A percentile compares a stretch with the other conserved stretches of the same genome.
phyloP scores from a whole-genome alignment of 2,329 filamentous ascomycete genomes.

The Alternaria tenuissima region DNA sequence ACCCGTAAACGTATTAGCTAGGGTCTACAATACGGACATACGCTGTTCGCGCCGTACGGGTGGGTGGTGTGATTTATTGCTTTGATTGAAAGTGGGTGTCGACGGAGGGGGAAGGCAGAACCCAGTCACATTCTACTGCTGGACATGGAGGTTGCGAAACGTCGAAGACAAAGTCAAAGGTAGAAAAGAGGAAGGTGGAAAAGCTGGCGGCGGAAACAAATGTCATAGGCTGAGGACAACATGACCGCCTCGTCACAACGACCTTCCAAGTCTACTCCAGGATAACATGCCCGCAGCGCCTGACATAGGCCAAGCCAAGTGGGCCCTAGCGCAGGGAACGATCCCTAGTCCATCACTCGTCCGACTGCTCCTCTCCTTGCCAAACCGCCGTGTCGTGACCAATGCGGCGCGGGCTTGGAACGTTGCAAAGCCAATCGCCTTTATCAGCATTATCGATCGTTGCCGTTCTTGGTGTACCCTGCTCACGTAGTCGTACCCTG shows the following conservation, averaged over 20 bases:
- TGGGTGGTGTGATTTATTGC: background rate
- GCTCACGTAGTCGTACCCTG: background rate
- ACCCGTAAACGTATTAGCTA: background rate
- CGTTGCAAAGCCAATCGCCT: slow-evolving; percentile 28
- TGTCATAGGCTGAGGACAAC: background rate
- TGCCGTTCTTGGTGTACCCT: slow-evolving; percentile 20
- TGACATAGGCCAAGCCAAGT: too few species aligned
- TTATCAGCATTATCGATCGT: slow-evolving; percentile 34
- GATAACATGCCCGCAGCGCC: background rate
- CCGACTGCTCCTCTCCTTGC: background rate
- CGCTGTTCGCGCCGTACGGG: background rate
- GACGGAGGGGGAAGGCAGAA: background rate
- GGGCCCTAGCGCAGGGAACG: background rate
- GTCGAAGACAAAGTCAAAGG: too few species aligned
- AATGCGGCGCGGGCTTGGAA: slow-evolving; percentile 28
- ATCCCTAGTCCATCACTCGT: slow-evolving; percentile 6
- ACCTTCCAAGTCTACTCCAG: background rate
- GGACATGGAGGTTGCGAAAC: too few species aligned
- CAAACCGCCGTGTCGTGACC: slow-evolving; percentile 11
- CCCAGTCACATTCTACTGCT: too few species aligned
- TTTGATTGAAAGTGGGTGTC: background rate
- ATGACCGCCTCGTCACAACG: background rate
- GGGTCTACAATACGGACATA: background rate
- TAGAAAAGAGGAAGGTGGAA: too few species aligned
- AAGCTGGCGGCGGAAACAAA: too few species aligned